These are phyloP conservation scores for Marchantia paleacea DNA, from an alignment of 225 moss, liverwort and hornwort species.

Conservation along the genomic window DNA sequence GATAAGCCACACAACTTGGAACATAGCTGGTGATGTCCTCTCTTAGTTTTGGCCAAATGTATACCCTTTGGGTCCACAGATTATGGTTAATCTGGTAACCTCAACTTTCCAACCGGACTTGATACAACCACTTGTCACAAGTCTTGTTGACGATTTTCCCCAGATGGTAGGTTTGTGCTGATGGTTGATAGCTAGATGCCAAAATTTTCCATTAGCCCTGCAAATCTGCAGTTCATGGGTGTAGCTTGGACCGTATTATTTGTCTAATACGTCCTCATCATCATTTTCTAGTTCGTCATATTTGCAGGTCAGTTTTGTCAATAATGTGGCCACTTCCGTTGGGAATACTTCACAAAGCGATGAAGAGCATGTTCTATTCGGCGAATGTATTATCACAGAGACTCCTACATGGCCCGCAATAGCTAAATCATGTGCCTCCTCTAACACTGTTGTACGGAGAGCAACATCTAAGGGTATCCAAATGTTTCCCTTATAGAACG, in stretches of 20 bases:
- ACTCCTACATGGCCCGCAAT: too few species aligned
- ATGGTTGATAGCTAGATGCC: neutral
- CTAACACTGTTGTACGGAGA: too few species aligned
- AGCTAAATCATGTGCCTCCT: too few species aligned
- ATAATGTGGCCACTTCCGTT: slow-evolving; percentile 78
- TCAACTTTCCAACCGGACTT: slow-evolving; percentile 71
- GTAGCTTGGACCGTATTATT: neutral
- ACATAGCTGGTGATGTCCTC: too few species aligned
- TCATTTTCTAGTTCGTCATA: neutral
- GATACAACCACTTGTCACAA: slow-evolving; percentile 70
- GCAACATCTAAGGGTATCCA: too few species aligned
- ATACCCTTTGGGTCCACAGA: slow-evolving; percentile 63
- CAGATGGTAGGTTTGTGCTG: slow-evolving; percentile 56
- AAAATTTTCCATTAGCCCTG: neutral
- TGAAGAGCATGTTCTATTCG: slow-evolving; percentile 76
- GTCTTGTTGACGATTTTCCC: slow-evolving; percentile 60
- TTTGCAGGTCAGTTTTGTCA: slow-evolving; percentile 79
- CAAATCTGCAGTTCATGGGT: neutral
- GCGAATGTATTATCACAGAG: slow-evolving; percentile 71
- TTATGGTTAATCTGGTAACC: slow-evolving; percentile 97
- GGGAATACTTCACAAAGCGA: slow-evolving; percentile 77
- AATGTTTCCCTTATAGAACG: too few species aligned
- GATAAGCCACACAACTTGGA: too few species aligned
- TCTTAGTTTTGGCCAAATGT: too few species aligned
- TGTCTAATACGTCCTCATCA: neutral